Base-by-base conservation (phyloP, 2,329 filamentous ascomycete species). In the Diaporthe batatas region DNA sequence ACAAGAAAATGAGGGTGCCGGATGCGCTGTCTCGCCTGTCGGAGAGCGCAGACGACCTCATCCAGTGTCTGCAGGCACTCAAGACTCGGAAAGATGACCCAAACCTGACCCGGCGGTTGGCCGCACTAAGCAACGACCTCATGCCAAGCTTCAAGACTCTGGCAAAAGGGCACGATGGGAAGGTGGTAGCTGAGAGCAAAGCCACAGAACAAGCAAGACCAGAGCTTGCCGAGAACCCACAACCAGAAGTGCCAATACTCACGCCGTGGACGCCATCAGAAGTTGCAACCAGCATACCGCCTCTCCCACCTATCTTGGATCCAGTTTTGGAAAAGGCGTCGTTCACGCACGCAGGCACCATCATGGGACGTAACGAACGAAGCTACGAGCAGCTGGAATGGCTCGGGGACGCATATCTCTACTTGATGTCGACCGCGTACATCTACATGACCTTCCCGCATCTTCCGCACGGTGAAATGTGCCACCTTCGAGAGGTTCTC, bases 331-430 rank as follows among this genome's bases (percentile, higher is more conserved):
- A 91, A 77, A 83, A 82, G 34, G 88, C 90, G 21, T 89, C 91
- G 14, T 92, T 95, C 77, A 94, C 89, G 0, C 94, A 96, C 77
- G 83, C 87, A 1, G 90, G 89, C 1, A 79, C 84, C 70, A 78
- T 77, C 4, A 77, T 78, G 34, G 82, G 73, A 23, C 77, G 81
- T 65, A 78, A 79, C 39, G 82, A 84, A 57, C 80, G 84, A 68
- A 88, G 86, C 78, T 98, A 98, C 81, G 95, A 98, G 78, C 89
- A 90, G 23, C 89, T 98, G 8, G 96, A 98, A 82, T 95, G 96
- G 84, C 86, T 98, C 10, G 96, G 96, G 8, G 96, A 98, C 80
- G 92, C 94, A 25, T 96, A 96, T 77, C 85, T 97, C 68, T 93
- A 98, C 78, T 83, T 95, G 68, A 90, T 95, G 59, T 90, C 95